Percentiles rank a stretch among this genome's conserved stretches.
Conservation (phyloP, 2,329 filamentous ascomycete genomes). For the Diaporthe aspalathi region DNA sequence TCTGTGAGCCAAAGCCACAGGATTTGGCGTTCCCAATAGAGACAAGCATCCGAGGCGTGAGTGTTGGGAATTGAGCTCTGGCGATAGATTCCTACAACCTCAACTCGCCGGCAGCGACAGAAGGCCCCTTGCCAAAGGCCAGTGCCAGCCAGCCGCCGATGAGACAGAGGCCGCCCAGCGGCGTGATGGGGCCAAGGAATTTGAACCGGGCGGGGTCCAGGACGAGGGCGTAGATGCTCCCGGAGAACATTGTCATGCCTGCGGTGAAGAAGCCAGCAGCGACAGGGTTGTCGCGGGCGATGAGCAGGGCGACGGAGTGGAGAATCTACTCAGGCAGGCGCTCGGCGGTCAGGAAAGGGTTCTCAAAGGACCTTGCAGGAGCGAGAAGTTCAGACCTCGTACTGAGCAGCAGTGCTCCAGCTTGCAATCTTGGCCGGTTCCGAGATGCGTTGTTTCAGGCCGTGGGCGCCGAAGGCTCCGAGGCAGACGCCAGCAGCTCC, state of each 20-base stretch:
- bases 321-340: conserved; percentile 59
- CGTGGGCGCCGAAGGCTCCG: conserved; percentile 76
- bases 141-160: conserved; percentile 72
- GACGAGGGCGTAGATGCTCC: conserved; percentile 72
- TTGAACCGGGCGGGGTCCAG: conserved; percentile 72
- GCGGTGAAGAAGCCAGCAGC: conserved; percentile 70
- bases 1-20: background rate
- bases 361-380: background rate
- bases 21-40: background rate
- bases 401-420: conserved; percentile 75
- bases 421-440: conserved; percentile 69
- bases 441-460: conserved; percentile 69
- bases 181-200: conserved; percentile 72
- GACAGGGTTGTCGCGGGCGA: conserved; percentile 67
- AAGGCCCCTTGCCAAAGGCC: conserved; percentile 45
- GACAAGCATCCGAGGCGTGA: background rate
- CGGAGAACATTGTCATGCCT: conserved; percentile 76
- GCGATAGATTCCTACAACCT: conserved; percentile 22
- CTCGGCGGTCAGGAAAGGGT: background rate
- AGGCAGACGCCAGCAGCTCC: conserved; percentile 71
- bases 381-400: conserved; percentile 61
- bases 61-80: no score
- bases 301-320: conserved; percentile 70
- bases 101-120: conserved; percentile 32
- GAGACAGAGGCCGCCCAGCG: conserved; percentile 71